Percentiles rank a stretch among this genome's conserved stretches.
These are phyloP conservation scores for Penicillium ochrochloron DNA, from an alignment of 495 filamentous ascomycete species.

Conservation along the genomic window DNA sequence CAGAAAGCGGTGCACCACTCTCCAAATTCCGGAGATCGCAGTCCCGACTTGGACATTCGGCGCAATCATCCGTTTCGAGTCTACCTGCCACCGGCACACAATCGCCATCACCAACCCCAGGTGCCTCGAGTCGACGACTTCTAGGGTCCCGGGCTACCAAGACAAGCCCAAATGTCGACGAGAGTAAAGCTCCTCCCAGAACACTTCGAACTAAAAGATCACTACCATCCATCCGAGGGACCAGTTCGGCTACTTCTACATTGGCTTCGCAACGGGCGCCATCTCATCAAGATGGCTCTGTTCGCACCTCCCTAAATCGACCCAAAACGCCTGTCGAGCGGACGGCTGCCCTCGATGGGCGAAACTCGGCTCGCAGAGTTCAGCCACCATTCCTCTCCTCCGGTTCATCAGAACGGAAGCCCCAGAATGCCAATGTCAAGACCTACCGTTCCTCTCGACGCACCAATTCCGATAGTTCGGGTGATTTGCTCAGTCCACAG, in stretches of 20 bases:
- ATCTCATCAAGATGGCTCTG: constrained; percentile 45
- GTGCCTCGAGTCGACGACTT: constrained; percentile 63
- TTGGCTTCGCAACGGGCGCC: constrained; percentile 41
- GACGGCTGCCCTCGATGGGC: constrained; percentile 51
- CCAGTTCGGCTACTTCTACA: constrained; percentile 42
- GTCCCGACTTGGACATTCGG: constrained; percentile 68
- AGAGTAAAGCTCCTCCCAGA: constrained; percentile 70
- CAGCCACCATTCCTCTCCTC: constrained; percentile 82
- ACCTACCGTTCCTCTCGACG: constrained; percentile 70
- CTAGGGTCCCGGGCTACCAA: constrained; percentile 61
- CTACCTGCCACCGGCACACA: constrained; percentile 60
- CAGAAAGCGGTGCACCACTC: constrained; percentile 81
- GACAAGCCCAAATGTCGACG: constrained; percentile 49
- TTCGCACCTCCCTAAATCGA: constrained; percentile 53
- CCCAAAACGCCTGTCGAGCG: constrained; percentile 78
- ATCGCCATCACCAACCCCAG: constrained; percentile 53
- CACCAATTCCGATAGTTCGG: constrained; percentile 69
- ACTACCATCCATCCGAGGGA: constrained; percentile 73
- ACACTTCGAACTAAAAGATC: constrained; percentile 88
- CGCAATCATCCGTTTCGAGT: constrained; percentile 68
- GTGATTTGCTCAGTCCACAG: constrained; percentile 52
- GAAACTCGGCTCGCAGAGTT: constrained; percentile 59
- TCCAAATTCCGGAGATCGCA: constrained; percentile 61
- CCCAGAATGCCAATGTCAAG: constrained; percentile 79
- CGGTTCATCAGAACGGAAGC: constrained; percentile 71